These are phyloP conservation scores for Sanghuangporus baumii DNA, from an alignment of 1,284 basidiomycete species.

Conservation along the genomic window DNA sequence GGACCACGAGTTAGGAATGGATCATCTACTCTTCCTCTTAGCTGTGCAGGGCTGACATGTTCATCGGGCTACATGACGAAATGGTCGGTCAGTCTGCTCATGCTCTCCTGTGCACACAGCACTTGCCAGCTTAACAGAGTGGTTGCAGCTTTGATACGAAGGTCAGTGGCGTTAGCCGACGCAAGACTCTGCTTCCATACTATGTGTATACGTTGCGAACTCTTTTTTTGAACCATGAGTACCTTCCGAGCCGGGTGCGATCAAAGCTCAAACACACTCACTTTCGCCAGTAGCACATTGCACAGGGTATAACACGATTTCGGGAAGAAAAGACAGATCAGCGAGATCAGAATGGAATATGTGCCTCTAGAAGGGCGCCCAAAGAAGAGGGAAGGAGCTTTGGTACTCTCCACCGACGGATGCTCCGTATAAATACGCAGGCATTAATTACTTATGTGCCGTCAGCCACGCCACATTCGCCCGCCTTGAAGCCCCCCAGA, in stretches of 20 bases:
- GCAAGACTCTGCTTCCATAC: neutral
- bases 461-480: conserved; percentile 2
- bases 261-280: neutral
- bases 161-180: neutral
- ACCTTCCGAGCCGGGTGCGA: neutral
- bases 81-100: neutral
- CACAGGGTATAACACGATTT: neutral
- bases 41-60: conserved; percentile 9
- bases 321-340: neutral
- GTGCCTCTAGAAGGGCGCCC: neutral
- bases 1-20: neutral
- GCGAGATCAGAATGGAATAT: neutral
- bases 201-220: conserved; percentile 15
- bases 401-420: neutral
- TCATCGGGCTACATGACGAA: conserved; percentile 13
- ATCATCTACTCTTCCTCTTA: neutral
- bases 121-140: conserved; percentile 12
- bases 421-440: conserved; percentile 3
- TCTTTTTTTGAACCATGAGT: neutral
- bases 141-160: conserved; percentile 10
- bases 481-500: neutral
- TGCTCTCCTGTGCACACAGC: too few species aligned
- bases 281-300: conserved; percentile 18
- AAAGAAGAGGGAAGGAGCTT: neutral
- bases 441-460: neutral